Percentiles rank a stretch among this genome's conserved stretches.
Conservation (phyloP, 23 red algal species). For the Agarophyton chilense region DNA sequence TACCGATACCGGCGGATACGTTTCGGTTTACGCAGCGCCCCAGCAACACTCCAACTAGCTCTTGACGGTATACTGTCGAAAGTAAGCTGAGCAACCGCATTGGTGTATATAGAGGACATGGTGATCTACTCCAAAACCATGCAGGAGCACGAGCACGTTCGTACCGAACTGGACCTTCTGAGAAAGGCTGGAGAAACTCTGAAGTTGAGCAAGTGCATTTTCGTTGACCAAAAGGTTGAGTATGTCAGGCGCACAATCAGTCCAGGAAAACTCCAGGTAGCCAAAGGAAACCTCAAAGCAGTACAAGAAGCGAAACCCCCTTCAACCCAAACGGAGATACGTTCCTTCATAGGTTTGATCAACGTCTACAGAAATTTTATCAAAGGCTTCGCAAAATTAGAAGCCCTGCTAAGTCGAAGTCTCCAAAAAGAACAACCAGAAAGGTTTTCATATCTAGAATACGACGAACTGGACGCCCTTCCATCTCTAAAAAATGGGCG, state of each 20-base stretch:
- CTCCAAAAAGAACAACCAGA: too few relatives aligned
- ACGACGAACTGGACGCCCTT: constrained; percentile 2
- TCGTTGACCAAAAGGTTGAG: not conserved
- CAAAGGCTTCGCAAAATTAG: too few relatives aligned
- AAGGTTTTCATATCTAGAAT: not conserved
- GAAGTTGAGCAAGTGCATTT: too few relatives aligned
- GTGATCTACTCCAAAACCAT: not conserved
- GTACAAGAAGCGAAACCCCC: too few relatives aligned
- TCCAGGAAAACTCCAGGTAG: too few relatives aligned
- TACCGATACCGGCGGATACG: not conserved
- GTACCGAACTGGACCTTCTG: not conserved
- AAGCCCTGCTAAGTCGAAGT: too few relatives aligned
- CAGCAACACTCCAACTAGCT: constrained; percentile 36
- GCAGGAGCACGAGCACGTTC: not conserved
- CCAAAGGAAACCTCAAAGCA: too few relatives aligned
- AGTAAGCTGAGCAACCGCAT: not conserved
- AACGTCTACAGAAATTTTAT: too few relatives aligned
- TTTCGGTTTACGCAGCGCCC: constrained; percentile 4
- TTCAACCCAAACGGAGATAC: too few relatives aligned
- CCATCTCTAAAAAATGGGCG: not conserved
- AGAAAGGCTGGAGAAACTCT: constrained; percentile 13
- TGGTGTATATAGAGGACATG: constrained; percentile 41
- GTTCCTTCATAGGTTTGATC: too few relatives aligned
- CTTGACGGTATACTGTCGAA: constrained; percentile 18
- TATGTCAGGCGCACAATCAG: constrained; percentile 1